These are phyloP conservation scores for Spinellus fusiger DNA, from an alignment of 192 early-diverging fungal species.

Conservation along the genomic window DNA sequence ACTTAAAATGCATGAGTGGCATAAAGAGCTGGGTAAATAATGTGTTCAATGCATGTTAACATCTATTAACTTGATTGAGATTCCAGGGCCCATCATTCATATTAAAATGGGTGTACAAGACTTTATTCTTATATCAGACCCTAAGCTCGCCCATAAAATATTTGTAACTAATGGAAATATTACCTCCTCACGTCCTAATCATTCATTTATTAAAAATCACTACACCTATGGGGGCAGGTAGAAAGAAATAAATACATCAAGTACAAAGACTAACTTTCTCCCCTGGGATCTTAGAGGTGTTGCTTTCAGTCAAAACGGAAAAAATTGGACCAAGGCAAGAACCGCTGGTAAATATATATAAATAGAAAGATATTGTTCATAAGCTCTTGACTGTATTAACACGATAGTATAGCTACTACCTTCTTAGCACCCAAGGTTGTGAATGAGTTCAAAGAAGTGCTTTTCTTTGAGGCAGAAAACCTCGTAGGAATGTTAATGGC, in stretches of 20 bases:
- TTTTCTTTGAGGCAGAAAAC: background rate
- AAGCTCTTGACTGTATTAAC: no score
- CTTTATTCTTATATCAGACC: no score
- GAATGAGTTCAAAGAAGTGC: background rate
- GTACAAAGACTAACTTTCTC: no score
- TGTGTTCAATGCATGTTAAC: no score
- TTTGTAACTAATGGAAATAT: no score
- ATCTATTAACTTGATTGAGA: no score
- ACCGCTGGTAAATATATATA: background rate
- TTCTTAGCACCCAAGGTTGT: background rate
- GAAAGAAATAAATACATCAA: background rate
- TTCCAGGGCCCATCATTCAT: background rate
- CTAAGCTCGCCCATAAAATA: no score
- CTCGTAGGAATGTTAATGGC: background rate
- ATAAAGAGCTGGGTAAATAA: no score
- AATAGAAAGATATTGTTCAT: no score
- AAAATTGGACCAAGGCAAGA: slow-evolving; percentile 4
- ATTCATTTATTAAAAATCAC: background rate
- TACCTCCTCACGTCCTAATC: slow-evolving; percentile 1
- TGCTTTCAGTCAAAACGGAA: background rate
- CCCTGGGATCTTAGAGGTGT: slow-evolving; percentile 2
- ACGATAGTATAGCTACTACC: no score
- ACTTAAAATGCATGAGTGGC: no score
- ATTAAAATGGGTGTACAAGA: no score
- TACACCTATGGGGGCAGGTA: background rate